Base-by-base conservation (phyloP, 2,329 filamentous ascomycete genomes). In the Fusarium paranaense region DNA sequence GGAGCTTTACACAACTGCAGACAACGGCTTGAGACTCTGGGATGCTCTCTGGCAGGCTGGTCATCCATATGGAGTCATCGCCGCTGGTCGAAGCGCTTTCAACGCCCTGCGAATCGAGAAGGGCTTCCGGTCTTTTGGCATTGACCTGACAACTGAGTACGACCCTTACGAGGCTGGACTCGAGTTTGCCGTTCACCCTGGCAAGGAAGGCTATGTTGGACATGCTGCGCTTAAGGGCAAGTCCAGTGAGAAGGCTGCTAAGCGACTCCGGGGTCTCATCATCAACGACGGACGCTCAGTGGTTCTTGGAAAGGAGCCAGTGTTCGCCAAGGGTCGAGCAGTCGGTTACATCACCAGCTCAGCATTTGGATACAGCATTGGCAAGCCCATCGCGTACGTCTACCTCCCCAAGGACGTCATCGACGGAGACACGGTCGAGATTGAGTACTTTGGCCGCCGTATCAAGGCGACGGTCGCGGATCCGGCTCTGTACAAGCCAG, bases 281-380 rank as follows among this genome's bases (percentile, higher is more conserved):
- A 75, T 92, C 33, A 84, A 91, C 45, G 89, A 92, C 68, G 87
- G 88, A 0, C 80, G 78, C 6, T 91, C 89, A 0, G 82, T 91
- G 71, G 85, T 91, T 0, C 79, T 92, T 1, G 90, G 90, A 7
- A 91, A 91, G 76, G 90, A 92, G 77, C 90, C 90, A 0, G 88
- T 92, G 0, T 91, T 87, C 64, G 72, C 84, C 16, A 78, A 85
- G 3, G 86, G 85, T 10, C 80, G 85, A 63, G 72, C 85, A 0
- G 83, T 82, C 1, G 90, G 90, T 0, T 92, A 92, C 70, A 83
- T 92, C 30, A 91, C 89, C 2, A 91, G 85, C 61, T 87, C 90
- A 1, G 89, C 87, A 0, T 92, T 91, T 75, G 90, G 88, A 0
- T 91, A 89, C 74, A 89, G 87, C 0, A 78, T 92, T 11, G 80